A percentile compares a stretch with the other conserved stretches of the same genome.
phyloP scores from a whole-genome alignment of 306 rosid species.

The Arachis hypogaea region DNA sequence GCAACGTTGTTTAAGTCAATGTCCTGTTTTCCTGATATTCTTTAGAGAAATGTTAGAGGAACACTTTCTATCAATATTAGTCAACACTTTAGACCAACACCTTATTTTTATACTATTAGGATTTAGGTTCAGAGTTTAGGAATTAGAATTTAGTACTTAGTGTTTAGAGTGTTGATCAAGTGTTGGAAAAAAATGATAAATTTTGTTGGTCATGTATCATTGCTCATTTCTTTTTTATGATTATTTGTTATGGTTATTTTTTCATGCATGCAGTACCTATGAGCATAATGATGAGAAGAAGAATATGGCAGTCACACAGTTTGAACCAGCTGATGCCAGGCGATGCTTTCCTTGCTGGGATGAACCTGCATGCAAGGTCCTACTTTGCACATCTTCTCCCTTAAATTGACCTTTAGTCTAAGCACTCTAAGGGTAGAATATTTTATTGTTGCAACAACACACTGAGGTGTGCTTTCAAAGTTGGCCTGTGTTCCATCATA shows the following conservation, averaged over 20 bases:
- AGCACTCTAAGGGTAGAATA: conserved; percentile 16
- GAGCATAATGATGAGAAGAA: conserved; percentile 83
- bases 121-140: too few species aligned
- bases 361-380: conserved; percentile 96
- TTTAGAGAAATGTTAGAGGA: too few species aligned
- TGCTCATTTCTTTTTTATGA: too few species aligned
- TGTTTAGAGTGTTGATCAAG: too few species aligned
- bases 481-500: conserved; percentile 18
- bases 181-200: too few species aligned
- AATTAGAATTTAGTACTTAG: too few species aligned
- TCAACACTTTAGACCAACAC: too few species aligned
- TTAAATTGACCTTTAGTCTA: conserved; percentile 21
- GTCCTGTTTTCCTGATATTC: too few species aligned
- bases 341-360: conserved; percentile 99
- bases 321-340: conserved; percentile 98
- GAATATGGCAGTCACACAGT: conserved; percentile 97
- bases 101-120: too few species aligned
- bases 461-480: conserved; percentile 31
- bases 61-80: too few species aligned
- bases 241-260: background rate
- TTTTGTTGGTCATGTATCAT: too few species aligned
- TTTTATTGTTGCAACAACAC: background rate
- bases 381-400: conserved; percentile 16
- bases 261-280: conserved; percentile 52
- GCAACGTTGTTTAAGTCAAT: too few species aligned